Evolutionary conservation across 345 rosid species (phyloP), one percentile per base, ranked within the genome.

Genomic region (Geranium rotundifolium): DNA sequence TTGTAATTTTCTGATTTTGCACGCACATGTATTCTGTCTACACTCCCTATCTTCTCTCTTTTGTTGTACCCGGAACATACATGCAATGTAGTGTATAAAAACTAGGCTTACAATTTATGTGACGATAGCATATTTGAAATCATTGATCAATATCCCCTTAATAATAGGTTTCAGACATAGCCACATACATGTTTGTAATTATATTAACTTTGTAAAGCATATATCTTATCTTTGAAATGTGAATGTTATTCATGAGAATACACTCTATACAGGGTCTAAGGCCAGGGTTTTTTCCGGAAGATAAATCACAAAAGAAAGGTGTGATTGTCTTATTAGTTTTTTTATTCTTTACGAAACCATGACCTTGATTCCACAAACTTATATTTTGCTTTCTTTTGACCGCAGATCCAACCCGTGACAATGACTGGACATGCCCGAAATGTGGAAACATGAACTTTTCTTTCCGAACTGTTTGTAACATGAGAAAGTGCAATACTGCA

Each of bases 391-490:
- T 34, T 17, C 54, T 59, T 62, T 52, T 64, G 83, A 88, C 88
- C 77, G 76, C 82, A 93, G 99, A 93, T 75, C 76, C 85, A 19
- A 62, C 90, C 17, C 87, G 95, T 23, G 99, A 93, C 71, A 88
- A 88, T 80, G 97, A 93, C 70, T 93, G 99, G 99, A 79, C 90
- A 39, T 93, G 99, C 75, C 99, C 97, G 1, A 90, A 90, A 70
- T 93, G 99, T 74, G 99, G 99, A 54, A 93, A 93, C 66, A 74
- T 93, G 56, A 93, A 93, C 79, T 93, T 93, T 72, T 93, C 99
- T 31, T 93, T 93, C 64, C 82, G 99, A 80, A 79, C 80, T 63
- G 80, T 93, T 90, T 75, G 77, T 84, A 19, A 62, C 90, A 16
- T 86, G 95, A 18, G 99, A 93, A 88, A 88, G 72, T 93, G 99